These are phyloP conservation scores for Tricholoma sp. DNA, from an alignment of 768 basidiomycete genomes.

Conservation along the genomic window DNA sequence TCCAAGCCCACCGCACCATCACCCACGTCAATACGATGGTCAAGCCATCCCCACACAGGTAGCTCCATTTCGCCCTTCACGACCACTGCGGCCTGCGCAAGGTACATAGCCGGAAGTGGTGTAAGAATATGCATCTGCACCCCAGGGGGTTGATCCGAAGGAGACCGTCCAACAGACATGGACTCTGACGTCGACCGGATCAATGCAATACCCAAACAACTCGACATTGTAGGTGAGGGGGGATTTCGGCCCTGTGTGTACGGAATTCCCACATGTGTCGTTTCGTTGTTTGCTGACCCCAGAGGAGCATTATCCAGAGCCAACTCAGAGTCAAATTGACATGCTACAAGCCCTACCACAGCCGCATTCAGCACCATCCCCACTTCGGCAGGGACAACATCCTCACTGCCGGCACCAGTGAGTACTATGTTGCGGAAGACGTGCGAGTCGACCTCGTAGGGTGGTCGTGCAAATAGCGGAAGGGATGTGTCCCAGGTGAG, in stretches of 20 bases:
- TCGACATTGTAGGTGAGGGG: conserved; percentile 57
- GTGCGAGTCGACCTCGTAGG: conserved; percentile 62
- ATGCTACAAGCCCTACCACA: conserved; percentile 69
- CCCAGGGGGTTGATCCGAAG: conserved; percentile 6
- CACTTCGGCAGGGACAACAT: conserved; percentile 69
- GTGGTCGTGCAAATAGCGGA: conserved; percentile 64
- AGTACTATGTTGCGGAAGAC: conserved; percentile 65
- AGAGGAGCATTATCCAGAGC: conserved; percentile 6
- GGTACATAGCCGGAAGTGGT: conserved; percentile 50
- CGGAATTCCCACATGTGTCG: conserved; percentile 26
- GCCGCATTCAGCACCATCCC: conserved; percentile 71
- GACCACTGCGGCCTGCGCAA: conserved; percentile 43
- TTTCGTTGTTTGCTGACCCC: neutral
- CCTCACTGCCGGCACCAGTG: conserved; percentile 71
- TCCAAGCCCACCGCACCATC: conserved; percentile 44
- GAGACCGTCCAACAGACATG: conserved; percentile 24
- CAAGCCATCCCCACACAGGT: conserved; percentile 84
- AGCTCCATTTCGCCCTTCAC: conserved; percentile 89
- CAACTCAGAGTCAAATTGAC: conserved; percentile 36
- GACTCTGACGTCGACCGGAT: conserved; percentile 42
- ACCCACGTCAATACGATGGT: conserved; percentile 42
- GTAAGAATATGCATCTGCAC: conserved; percentile 69
- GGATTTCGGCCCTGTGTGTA: conserved; percentile 53
- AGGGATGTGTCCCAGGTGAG: conserved; percentile 58
- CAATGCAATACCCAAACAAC: conserved; percentile 72